Evolutionary conservation across 2,329 filamentous ascomycete genomes (phyloP), one percentile per base, ranked within the genome.

Genomic region (Juglanconis juglandina): DNA sequence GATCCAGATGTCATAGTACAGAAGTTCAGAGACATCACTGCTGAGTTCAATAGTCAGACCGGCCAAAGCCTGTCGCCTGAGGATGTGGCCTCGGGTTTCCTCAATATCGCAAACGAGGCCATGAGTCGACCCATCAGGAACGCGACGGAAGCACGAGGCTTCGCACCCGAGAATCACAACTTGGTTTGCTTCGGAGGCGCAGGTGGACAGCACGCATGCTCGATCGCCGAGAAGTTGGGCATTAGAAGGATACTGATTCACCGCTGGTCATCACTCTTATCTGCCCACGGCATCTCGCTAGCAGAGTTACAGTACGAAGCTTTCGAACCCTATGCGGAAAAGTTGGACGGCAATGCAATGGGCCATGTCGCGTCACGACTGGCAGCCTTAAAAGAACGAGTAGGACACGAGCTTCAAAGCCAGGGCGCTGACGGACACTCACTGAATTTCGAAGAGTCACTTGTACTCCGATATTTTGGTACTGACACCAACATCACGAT

Each of bases 41-140:
- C 64, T 1, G 68, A 70, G 3, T 74, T 80, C 64, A 81, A 80
- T 56, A 50, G 51, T 1, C 71, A 76, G 56, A 68, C 73, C 0
- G 64, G 66, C 0, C 71, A 72, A 30, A 67, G 62, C 61, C 65
- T 73, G 32, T 70, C 68, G 0, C 60, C 70, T 0, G 71, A 75
- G 37, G 72, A 75, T n/a, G 68, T 76, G 42, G 89, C 89, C 0
- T 86, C 87, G 63, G 90, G 89, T 0, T 91, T 91, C 67, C 81
- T 92, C 68, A 86, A 89, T 62, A 87, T 92, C 48, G 88, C 89
- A 2, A 91, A 91, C 65, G 88, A 90, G 72, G 86, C 87, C 0
- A 91, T 92, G 88, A 87, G 86, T 3, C 79, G 89, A 35, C 90
- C 90, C 0, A 92, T 93, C 62, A 81, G 90, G 50, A 90, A 87